Conservation (phyloP, 108 stramenopile genomes). For the Fragilariopsis cylindrus region DNA sequence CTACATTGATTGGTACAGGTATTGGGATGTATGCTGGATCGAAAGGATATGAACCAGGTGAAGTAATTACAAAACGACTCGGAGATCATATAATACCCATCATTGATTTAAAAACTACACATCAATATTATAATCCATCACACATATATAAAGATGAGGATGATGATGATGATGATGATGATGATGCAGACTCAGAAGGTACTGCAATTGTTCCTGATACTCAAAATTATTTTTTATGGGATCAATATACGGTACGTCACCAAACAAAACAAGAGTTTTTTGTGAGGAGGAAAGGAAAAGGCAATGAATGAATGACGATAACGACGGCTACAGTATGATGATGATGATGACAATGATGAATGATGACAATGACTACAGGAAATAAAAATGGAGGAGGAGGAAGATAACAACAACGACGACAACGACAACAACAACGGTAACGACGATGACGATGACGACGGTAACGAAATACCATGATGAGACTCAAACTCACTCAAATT, state of each 20-base stretch:
- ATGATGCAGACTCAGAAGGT: not conserved
- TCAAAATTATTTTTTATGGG: slow-evolving; percentile 38
- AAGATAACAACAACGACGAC: too few relatives aligned
- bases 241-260: slow-evolving; percentile 34
- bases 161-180: not conserved
- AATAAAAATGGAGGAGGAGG: too few relatives aligned
- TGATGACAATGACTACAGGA: too few relatives aligned
- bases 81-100: slow-evolving; percentile 51
- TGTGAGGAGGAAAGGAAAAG: not conserved
- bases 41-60: slow-evolving; percentile 31
- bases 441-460: too few relatives aligned
- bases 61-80: slow-evolving; percentile 17
- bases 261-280: not conserved
- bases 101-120: slow-evolving; percentile 29
- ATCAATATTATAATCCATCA: not conserved
- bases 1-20: slow-evolving; percentile 64
- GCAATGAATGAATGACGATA: too few relatives aligned
- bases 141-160: not conserved
- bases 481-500: too few relatives aligned
- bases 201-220: not conserved
- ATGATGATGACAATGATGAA: too few relatives aligned
- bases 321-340: too few relatives aligned
- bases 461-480: too few relatives aligned
- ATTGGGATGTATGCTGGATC: slow-evolving; percentile 71
- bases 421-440: too few relatives aligned